These are phyloP conservation scores for Mycena crocata DNA, from an alignment of 768 basidiomycete species.

Conservation along the genomic window DNA sequence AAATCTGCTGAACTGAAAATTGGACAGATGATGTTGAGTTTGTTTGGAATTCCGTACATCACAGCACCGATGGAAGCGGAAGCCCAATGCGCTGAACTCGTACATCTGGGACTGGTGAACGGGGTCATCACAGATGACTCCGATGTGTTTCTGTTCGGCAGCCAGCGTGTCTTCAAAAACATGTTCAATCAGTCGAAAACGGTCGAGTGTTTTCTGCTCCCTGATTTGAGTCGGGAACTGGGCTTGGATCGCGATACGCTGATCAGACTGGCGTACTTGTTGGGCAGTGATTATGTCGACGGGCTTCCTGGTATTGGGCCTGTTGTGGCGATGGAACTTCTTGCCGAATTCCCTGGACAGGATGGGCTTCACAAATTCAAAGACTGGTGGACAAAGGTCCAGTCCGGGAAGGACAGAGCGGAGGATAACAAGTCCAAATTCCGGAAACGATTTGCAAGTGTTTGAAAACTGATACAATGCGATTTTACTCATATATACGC, in stretches of 20 bases:
- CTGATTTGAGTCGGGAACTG: conserved; percentile 89
- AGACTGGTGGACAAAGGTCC: conserved; percentile 95
- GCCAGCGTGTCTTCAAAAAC: conserved; percentile 95
- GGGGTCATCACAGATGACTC: conserved; percentile 99
- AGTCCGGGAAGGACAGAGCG: conserved; percentile 86
- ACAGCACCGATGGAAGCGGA: conserved; percentile 99
- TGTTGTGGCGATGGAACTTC: conserved; percentile 94
- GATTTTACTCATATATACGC: background rate
- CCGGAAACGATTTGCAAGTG: conserved; percentile 83
- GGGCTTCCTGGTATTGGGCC: conserved; percentile 94
- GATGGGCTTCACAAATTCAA: conserved; percentile 89
- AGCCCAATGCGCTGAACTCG: conserved; percentile 96
- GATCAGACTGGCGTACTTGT: conserved; percentile 89
- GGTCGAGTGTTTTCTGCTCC: conserved; percentile 92
- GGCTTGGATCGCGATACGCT: conserved; percentile 88
- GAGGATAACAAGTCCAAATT: conserved; percentile 82
- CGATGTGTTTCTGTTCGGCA: conserved; percentile 98
- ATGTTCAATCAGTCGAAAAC: conserved; percentile 99
- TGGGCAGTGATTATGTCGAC: conserved; percentile 97
- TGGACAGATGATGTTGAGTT: conserved; percentile 84
- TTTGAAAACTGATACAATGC: background rate
- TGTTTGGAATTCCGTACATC: conserved; percentile 98
- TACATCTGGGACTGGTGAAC: conserved; percentile 87
- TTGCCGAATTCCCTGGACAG: conserved; percentile 92
- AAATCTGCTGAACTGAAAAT: conserved; percentile 1